Conservation (phyloP, 2,329 filamentous ascomycete genomes). For the Pestalotiopsis sp. region DNA sequence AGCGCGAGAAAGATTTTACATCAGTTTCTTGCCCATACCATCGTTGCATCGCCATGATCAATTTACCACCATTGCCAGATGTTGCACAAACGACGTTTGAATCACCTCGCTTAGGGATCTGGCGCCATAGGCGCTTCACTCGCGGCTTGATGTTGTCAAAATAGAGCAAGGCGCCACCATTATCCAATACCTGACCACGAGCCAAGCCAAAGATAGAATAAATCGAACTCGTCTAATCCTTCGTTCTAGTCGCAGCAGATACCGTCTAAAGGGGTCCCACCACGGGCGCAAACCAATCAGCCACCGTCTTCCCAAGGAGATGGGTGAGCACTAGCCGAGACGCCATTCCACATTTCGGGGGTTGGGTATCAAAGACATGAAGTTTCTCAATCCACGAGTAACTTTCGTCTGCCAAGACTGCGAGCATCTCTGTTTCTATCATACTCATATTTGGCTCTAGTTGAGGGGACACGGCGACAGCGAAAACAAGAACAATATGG, state of each 20-base stretch:
- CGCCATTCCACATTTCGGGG: neutral
- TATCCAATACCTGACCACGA: neutral
- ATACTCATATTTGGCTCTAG: neutral
- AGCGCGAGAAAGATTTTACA: too few relatives aligned
- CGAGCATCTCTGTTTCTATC: too few relatives aligned
- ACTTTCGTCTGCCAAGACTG: too few relatives aligned
- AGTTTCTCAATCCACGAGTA: too few relatives aligned
- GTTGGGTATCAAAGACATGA: too few relatives aligned
- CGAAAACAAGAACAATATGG: constrained; percentile 11
- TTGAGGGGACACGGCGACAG: neutral
- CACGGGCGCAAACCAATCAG: neutral
- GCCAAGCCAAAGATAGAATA: neutral
- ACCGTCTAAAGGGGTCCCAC: neutral
- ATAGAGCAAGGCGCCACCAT: neutral
- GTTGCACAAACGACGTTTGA: neutral
- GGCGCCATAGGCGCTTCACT: neutral
- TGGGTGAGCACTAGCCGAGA: neutral
- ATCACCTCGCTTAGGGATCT: neutral
- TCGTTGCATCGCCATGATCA: too few relatives aligned
- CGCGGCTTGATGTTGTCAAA: neutral
- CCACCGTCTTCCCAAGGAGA: neutral
- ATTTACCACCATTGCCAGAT: too few relatives aligned
- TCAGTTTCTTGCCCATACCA: too few relatives aligned
- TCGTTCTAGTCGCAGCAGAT: neutral
- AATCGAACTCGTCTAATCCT: neutral